Percentiles rank a stretch among this genome's conserved stretches.
Evolutionary conservation across 2,329 filamentous ascomycete species (phyloP).

Genomic region (Arthrobotrys pseudoclavata): DNA sequence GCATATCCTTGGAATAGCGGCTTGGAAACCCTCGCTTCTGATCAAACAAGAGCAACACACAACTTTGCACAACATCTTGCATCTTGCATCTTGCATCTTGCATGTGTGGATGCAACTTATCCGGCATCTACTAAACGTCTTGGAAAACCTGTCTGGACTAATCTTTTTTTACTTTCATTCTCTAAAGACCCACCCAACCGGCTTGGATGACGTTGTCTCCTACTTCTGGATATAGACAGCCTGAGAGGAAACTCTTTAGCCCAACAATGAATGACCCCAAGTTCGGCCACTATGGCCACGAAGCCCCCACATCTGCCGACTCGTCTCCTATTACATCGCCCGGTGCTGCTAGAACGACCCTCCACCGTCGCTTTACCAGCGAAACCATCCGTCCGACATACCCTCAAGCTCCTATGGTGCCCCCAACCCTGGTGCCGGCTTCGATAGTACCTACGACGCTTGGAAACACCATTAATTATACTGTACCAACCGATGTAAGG

Average conservation of each 20-base stretch:
- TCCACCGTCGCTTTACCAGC: conserved; percentile 58
- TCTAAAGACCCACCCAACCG: conserved; percentile 9
- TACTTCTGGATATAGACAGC: conserved; percentile 20
- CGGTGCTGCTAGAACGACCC: conserved; percentile 48
- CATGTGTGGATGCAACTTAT: conserved; percentile 3
- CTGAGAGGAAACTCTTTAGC: conserved; percentile 28
- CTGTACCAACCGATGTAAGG: conserved; percentile 39
- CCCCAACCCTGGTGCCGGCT: neutral
- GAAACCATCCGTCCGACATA: conserved; percentile 53
- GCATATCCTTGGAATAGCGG: conserved; percentile 9
- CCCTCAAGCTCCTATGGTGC: conserved; percentile 21
- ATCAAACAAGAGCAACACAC: conserved; percentile 43
- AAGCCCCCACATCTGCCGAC: conserved; percentile 44
- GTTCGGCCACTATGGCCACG: conserved; percentile 52
- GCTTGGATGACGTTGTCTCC: conserved; percentile 44
- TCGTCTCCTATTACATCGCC: conserved; percentile 56
- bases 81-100: neutral
- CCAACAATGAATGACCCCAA: conserved; percentile 55
- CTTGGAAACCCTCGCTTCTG: conserved; percentile 25
- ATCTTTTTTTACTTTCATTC: neutral
- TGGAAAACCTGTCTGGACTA: neutral
- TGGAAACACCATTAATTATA: conserved; percentile 18
- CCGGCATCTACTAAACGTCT: neutral
- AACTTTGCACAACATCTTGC: conserved; percentile 13
- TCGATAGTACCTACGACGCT: conserved; percentile 22